Evolutionary conservation across 2,329 filamentous ascomycete species (phyloP), one percentile per base, ranked within the genome.

Genomic region (Corinectria fuckeliana): DNA sequence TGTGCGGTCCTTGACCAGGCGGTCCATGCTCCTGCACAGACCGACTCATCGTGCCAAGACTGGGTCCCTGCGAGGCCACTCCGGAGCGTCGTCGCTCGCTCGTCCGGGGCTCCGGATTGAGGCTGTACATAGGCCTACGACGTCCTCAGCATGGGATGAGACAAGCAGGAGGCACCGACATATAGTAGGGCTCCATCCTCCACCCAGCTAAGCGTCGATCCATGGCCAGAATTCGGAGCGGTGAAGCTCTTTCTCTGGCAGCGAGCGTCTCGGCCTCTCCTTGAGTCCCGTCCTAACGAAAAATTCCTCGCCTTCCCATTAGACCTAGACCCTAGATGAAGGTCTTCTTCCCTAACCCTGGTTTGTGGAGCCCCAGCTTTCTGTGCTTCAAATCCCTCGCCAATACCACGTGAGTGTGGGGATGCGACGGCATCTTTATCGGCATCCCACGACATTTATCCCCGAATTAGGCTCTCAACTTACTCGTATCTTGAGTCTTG

Each of bases 341-440:
- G 25, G 34, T 32, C 38, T 56, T 32, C 47, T 18, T 8, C 10
- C 18, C n/a, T n/a, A 9, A 56, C 49, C 53, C 57, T 53, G n/a
- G 57, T 49, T 64, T 50, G 54, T 59, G 55, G 56, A 55, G 39
- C 44, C 64, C 54, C 25, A 45, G 52, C 49, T 55, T 56, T 63
- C 44, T 55, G 20, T 47, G 45, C 26, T 50, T 42, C 57, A 58
- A 60, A 50, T 44, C n/a, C 45, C 56, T 53, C 54, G 32, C 23
- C 45, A 32, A 25, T 58, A 54, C 67, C 67, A 69, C 67, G 67
- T 65, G 67, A 70, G 48, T 60, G 67, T 69, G 67, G 67, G 47
- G 67, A 62, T 59, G 57, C 47, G 50, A 51, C 28, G 25, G 34
- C 23, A 39, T 25, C 16, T 39, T 63, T 48, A 56, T 59, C 54